A percentile compares a stretch with the other conserved stretches of the same genome.
Conservation (phyloP, 192 early-diverging fungal species). For the Entrophospora sp. region DNA sequence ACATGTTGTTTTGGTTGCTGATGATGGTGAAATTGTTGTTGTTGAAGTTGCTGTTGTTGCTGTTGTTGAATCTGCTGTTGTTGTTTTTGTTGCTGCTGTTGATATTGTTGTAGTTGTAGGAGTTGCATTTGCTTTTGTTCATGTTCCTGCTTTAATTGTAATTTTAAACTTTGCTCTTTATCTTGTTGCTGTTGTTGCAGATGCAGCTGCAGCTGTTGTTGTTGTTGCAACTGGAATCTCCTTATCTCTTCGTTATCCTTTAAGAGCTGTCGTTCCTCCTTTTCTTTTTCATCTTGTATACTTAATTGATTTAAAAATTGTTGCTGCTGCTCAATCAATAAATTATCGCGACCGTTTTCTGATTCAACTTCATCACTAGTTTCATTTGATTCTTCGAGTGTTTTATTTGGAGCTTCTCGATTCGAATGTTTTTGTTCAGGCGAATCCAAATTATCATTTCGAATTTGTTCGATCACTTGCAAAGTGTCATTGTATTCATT, state of each 20-base stretch:
- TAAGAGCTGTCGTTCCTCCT: background rate
- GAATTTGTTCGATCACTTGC: too few relatives aligned
- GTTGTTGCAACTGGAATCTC: background rate
- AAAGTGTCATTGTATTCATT: too few relatives aligned
- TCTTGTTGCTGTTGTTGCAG: background rate
- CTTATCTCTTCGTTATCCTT: too few relatives aligned
- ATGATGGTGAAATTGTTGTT: background rate
- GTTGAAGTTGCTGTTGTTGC: slow-evolving; percentile 13
- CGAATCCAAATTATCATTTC: too few relatives aligned
- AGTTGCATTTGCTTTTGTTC: slow-evolving; percentile 1
- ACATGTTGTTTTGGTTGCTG: background rate
- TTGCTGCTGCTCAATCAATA: too few relatives aligned
- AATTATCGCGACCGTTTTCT: too few relatives aligned
- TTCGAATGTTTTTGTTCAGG: too few relatives aligned
- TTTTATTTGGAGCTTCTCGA: too few relatives aligned
- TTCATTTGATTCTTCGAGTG: too few relatives aligned
- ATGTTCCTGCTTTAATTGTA: background rate
- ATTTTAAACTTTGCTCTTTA: background rate
- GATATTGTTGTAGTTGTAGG: background rate
- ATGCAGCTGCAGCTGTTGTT: background rate
- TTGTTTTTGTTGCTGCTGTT: slow-evolving; percentile 3
- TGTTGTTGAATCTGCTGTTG: background rate
- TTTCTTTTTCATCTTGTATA: background rate
- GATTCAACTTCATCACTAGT: too few relatives aligned
- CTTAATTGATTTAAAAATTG: too few relatives aligned